Conservation (phyloP, 2,329 filamentous ascomycete genomes). For the Trichophaea hybrida region DNA sequence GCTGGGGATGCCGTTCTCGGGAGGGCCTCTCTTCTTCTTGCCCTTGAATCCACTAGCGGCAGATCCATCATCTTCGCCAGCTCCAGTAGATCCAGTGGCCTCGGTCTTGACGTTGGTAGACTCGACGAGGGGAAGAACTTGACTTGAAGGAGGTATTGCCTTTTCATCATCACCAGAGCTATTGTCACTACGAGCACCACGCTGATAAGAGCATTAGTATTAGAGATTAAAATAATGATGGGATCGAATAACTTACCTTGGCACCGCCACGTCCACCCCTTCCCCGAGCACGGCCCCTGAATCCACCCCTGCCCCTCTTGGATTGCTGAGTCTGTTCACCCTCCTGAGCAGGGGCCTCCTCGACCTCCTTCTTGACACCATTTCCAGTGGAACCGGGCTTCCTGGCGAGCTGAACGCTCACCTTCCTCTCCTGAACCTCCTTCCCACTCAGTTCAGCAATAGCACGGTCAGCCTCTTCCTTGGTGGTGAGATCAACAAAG, state of each 20-base stretch:
- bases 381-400: slow-evolving; percentile 59
- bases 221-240: background rate
- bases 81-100: slow-evolving; percentile 32
- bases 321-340: slow-evolving; percentile 33
- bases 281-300: slow-evolving; percentile 45
- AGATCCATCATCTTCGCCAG: slow-evolving; percentile 36
- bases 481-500: slow-evolving; percentile 94
- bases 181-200: background rate
- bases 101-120: slow-evolving; percentile 41
- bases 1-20: slow-evolving; percentile 91
- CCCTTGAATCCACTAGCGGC: slow-evolving; percentile 14
- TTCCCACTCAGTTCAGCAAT: slow-evolving; percentile 92
- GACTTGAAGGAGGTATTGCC: slow-evolving; percentile 34
- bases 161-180: slow-evolving; percentile 23
- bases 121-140: slow-evolving; percentile 47
- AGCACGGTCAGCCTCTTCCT: slow-evolving; percentile 85
- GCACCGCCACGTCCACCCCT: slow-evolving; percentile 27
- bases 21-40: slow-evolving; percentile 72
- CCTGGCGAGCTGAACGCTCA: slow-evolving; percentile 94
- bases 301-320: slow-evolving; percentile 49
- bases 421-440: slow-evolving; percentile 96
- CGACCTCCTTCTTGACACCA: slow-evolving; percentile 45
- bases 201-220: background rate
- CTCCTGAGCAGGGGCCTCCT: slow-evolving; percentile 40
- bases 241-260: background rate